Evolutionary conservation across 108 stramenopile species (phyloP).

Genomic region (Cyclostephanos tholiformis): DNA sequence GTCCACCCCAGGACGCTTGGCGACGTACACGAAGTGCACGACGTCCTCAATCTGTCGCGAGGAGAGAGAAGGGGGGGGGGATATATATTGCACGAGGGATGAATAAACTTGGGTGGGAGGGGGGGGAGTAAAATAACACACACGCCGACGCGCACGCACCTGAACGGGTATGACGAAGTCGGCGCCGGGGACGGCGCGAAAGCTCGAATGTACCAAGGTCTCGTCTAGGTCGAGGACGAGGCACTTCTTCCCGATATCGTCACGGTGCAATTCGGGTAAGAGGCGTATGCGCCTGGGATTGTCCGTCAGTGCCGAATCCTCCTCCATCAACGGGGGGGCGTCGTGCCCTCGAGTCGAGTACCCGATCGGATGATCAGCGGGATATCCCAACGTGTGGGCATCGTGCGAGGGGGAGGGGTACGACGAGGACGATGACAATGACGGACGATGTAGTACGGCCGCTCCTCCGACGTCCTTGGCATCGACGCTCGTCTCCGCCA

Average conservation of each 20-base stretch:
- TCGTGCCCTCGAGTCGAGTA: slow-evolving; percentile 52
- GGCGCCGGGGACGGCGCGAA: slow-evolving; percentile 92
- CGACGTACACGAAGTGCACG: slow-evolving; percentile 96
- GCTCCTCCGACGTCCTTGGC: background rate
- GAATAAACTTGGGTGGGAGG: too few relatives aligned
- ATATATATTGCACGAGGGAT: background rate
- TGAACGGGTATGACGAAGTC: slow-evolving; percentile 99
- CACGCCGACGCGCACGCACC: too few relatives aligned
- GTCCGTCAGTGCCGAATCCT: slow-evolving; percentile 47
- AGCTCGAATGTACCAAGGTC: slow-evolving; percentile 97
- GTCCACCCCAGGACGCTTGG: slow-evolving; percentile 97
- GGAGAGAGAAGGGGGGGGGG: too few relatives aligned
- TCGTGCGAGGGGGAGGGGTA: background rate
- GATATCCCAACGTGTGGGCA: too few relatives aligned
- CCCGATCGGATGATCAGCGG: slow-evolving; percentile 35
- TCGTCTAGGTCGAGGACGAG: slow-evolving; percentile 98
- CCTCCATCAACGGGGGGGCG: slow-evolving; percentile 37
- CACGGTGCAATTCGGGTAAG: slow-evolving; percentile 36
- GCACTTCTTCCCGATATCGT: slow-evolving; percentile 88
- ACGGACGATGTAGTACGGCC: background rate
- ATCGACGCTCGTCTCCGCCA: background rate
- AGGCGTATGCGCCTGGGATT: too few relatives aligned
- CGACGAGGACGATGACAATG: background rate
- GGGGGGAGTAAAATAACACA: background rate
- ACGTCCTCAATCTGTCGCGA: slow-evolving; percentile 94